A percentile compares a stretch with the other conserved stretches of the same genome.
phyloP scores from a whole-genome alignment of 805 yeast genomes.

The Brettanomyces custersianus region DNA sequence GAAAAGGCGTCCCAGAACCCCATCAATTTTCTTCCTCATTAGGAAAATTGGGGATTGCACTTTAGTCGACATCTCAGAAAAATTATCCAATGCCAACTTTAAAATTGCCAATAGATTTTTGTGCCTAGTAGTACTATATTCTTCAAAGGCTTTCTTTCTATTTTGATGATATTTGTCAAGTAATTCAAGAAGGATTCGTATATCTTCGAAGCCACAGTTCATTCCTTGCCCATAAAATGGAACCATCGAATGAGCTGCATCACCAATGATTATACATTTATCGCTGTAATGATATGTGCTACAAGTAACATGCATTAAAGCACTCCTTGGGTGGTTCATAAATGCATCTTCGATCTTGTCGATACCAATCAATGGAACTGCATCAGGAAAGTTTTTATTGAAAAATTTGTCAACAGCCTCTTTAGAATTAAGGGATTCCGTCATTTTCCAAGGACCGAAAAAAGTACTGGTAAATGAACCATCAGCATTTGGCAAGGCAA shows the following conservation, averaged over 20 bases:
- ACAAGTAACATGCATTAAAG: conserved; percentile 66
- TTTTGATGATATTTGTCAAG: conserved; percentile 29
- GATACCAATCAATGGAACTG: conserved; percentile 56
- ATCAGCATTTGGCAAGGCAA: conserved; percentile 78
- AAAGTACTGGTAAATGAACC: conserved; percentile 87
- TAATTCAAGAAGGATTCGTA: conserved; percentile 52
- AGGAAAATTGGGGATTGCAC: conserved; percentile 56
- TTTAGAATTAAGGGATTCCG: conserved; percentile 41
- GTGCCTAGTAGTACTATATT: conserved; percentile 47
- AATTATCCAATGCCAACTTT: conserved; percentile 71
- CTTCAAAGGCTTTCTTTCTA: conserved; percentile 40
- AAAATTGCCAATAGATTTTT: conserved; percentile 68
- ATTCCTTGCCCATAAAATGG: conserved; percentile 98
- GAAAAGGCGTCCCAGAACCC: conserved; percentile 45
- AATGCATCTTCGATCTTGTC: conserved; percentile 37
- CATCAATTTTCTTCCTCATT: conserved; percentile 62
- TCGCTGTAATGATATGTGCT: conserved; percentile 60
- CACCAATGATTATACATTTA: conserved; percentile 68
- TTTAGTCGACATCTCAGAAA: conserved; percentile 77
- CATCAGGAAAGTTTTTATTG: conserved; percentile 60
- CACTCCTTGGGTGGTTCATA: conserved; percentile 58
- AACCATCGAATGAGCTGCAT: conserved; percentile 95
- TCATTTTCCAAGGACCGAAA: conserved; percentile 69
- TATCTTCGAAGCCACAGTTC: conserved; percentile 95
- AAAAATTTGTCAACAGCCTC: conserved; percentile 44